Base-by-base conservation (phyloP, 371 early-diverging fungal genomes). In the Syncephalastrum sp. region DNA sequence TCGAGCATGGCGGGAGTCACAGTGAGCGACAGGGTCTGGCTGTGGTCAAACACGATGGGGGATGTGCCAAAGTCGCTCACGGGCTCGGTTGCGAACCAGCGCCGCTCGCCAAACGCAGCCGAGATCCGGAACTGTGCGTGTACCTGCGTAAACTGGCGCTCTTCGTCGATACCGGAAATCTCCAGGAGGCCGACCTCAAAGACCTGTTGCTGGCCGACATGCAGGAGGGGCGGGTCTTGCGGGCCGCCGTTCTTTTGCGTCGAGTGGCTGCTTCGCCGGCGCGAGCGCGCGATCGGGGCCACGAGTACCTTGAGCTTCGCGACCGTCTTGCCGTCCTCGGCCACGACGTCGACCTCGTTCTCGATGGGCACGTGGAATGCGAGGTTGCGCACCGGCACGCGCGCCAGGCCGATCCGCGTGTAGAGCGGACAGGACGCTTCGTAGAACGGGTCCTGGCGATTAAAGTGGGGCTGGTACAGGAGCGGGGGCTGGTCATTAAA, bases 91-190 rank as follows among this genome's bases (percentile, higher is more conserved):
- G 84, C 69, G 63, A 33, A 61, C 53, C 27, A 47, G 56, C 42
- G 24, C 48, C 19, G 72, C 63, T 55, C 62, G 13, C 83, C 85
- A 67, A 89, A 85, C 8, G 14, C 38, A 3, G 79, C 75, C 5
- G 83, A 83, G 1, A 85, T 49, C 51, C 88, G 81, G 66, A 91
- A 85, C 47, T 91, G 92, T 45, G 86, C 87, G 64, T 93, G 92
- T 5, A 91, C 82, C 50, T 84, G 84, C n/a, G 87, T 83, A 63
- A 79, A 86, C 41, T 83, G 74, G 12, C 62, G 51, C 57, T 91
- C 90, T 45, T 68, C 68, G 17, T 58, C 57, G 2, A 94, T 57
- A 4, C 90, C 92, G 4, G 64, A 69, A 7, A 93, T 50, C 17
- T 85, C 79, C 17, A 85, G 51, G 6, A 94, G 64, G 6, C 81